A percentile compares a stretch with the other conserved stretches of the same genome.
These are phyloP conservation scores for Esteya vermicola DNA, from an alignment of 2,329 filamentous ascomycete genomes.

Conservation along the genomic window DNA sequence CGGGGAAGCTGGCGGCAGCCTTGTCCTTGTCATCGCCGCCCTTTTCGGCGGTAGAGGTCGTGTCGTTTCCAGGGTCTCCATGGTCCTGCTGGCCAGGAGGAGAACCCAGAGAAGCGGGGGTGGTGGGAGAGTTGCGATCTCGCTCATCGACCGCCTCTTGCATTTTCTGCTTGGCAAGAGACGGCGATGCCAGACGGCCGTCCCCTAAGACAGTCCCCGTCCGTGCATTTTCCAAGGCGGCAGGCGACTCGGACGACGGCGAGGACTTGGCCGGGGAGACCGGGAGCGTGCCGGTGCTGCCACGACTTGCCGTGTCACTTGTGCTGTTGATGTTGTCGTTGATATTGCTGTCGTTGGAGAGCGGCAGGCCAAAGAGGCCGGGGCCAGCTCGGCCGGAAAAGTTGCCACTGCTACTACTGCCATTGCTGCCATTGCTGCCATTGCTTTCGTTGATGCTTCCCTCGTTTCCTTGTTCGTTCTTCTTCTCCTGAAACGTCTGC, in stretches of 20 bases:
- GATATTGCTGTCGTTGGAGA: neutral
- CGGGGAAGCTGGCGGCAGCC: constrained; percentile 14
- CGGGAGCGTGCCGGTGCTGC: neutral
- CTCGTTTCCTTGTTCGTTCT: neutral
- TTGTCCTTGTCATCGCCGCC: neutral
- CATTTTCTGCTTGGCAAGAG: neutral
- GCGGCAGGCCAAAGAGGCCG: constrained; percentile 11
- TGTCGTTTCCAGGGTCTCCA: too few species aligned
- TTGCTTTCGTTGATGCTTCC: neutral
- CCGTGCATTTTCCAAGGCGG: constrained; percentile 36
- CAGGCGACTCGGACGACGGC: constrained; percentile 19
- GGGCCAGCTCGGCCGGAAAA: constrained; percentile 6
- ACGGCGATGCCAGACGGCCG: constrained; percentile 4
- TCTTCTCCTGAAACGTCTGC: constrained; percentile 2
- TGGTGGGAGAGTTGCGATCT: too few species aligned
- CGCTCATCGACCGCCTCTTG: neutral
- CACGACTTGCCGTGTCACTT: neutral
- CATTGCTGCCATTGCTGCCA: neutral
- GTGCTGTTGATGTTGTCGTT: neutral
- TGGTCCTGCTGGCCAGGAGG: too few species aligned
- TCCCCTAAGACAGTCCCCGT: constrained; percentile 41
- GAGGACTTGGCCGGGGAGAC: constrained; percentile 1
- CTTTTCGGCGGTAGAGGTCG: too few species aligned
- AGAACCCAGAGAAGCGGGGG: too few species aligned
- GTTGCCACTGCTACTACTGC: neutral